Evolutionary conservation across 176 grass and related monocot species (phyloP).

Genomic region (Areca catechu): DNA sequence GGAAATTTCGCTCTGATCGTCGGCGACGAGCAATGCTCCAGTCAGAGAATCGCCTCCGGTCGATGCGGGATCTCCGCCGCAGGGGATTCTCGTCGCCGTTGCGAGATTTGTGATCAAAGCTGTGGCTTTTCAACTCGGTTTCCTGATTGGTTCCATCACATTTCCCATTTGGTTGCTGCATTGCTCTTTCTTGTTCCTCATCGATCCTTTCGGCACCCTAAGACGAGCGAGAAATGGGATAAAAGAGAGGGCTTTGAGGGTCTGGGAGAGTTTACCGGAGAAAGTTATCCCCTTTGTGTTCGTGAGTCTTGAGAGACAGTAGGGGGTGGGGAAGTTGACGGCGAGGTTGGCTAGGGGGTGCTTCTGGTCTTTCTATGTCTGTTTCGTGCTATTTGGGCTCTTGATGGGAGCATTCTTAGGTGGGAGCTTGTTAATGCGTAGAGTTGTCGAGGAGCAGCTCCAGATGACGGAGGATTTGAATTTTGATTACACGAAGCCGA

Average conservation of each 20-base stretch:
- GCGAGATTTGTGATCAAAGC: constrained; percentile 47
- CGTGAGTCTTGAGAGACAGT: constrained; percentile 22
- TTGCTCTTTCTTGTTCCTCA: constrained; percentile 41
- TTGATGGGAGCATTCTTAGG: constrained; percentile 55
- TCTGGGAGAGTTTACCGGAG: constrained; percentile 9
- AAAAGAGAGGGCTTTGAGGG: constrained; percentile 12
- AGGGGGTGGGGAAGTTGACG: constrained; percentile 25
- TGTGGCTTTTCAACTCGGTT: constrained; percentile 49
- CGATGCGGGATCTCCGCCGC: not conserved
- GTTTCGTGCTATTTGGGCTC: constrained; percentile 42
- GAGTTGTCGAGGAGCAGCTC: constrained; percentile 53
- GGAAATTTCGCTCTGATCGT: not conserved
- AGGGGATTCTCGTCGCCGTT: constrained; percentile 31
- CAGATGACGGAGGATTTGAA: constrained; percentile 58
- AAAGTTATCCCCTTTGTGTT: constrained; percentile 20
- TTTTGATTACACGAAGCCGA: constrained; percentile 88
- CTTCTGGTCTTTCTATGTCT: constrained; percentile 72
- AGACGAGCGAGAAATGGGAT: constrained; percentile 19
- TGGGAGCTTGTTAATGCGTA: constrained; percentile 45
- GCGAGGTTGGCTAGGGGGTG: constrained; percentile 48
- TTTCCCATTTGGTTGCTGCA: constrained; percentile 66
- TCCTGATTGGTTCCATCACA: constrained; percentile 35
- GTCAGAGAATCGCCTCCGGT: not conserved
- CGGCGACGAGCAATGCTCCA: not conserved
- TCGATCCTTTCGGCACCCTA: constrained; percentile 36